These are phyloP conservation scores for Arabidopsis lyrata DNA, from an alignment of 441 rosid genomes.

Conservation along the genomic window DNA sequence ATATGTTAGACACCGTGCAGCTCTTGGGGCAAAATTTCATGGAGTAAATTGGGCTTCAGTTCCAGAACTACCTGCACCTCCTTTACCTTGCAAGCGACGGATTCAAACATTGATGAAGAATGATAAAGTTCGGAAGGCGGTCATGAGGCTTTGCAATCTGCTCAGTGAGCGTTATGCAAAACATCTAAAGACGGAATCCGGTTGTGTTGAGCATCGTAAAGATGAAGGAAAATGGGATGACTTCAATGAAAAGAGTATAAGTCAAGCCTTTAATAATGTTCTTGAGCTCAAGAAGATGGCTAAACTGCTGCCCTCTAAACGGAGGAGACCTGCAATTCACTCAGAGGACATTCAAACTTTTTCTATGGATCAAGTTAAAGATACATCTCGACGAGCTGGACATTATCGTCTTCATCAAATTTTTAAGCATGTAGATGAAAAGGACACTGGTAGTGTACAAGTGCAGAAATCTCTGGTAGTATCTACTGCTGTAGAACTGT, in stretches of 20 bases:
- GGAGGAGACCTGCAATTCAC: slow-evolving; percentile 48
- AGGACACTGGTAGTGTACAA: slow-evolving; percentile 56
- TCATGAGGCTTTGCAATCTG: slow-evolving; percentile 84
- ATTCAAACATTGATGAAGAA: slow-evolving; percentile 65
- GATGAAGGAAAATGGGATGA: slow-evolving; percentile 85
- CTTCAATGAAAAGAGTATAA: slow-evolving; percentile 64
- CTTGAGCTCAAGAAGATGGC: slow-evolving; percentile 75
- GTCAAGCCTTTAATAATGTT: slow-evolving; percentile 69
- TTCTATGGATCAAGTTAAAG: slow-evolving; percentile 52
- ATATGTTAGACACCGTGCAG: slow-evolving; percentile 78
- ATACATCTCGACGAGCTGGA: slow-evolving; percentile 54
- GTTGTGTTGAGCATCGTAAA: slow-evolving; percentile 48
- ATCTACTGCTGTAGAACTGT: slow-evolving; percentile 92
- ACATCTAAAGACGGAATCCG: slow-evolving; percentile 59
- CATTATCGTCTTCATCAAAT: slow-evolving; percentile 61
- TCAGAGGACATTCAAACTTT: slow-evolving; percentile 48
- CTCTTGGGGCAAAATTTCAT: slow-evolving; percentile 82
- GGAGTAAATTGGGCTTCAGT: slow-evolving; percentile 81
- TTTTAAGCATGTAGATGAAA: slow-evolving; percentile 68
- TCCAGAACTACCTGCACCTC: slow-evolving; percentile 79
- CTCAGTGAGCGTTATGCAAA: slow-evolving; percentile 77
- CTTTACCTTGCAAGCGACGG: slow-evolving; percentile 73
- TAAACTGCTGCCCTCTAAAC: slow-evolving; percentile 62
- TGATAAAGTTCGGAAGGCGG: slow-evolving; percentile 66
- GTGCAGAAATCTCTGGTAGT: slow-evolving; percentile 79